A percentile compares a stretch with the other conserved stretches of the same genome.
Conservation (phyloP, 2,329 filamentous ascomycete species). For the Blastomyces gilchristii region DNA sequence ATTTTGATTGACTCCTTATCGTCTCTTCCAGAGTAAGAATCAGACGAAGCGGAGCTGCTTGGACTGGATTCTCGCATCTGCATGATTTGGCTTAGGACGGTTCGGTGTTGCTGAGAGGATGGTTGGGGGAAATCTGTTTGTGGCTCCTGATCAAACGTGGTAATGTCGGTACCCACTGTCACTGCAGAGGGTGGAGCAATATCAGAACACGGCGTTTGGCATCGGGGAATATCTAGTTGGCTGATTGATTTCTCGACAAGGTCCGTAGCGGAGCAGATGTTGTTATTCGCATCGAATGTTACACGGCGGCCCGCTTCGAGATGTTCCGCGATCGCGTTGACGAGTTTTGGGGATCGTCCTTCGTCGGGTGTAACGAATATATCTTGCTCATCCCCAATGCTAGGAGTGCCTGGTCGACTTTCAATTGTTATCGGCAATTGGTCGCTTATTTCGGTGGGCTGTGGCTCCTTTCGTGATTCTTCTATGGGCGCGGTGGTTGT, state of each 20-base stretch:
- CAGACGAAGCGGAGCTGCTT: conserved; percentile 30
- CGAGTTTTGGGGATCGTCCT: conserved; percentile 13
- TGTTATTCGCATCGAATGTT: conserved; percentile 2
- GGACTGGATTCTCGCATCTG: conserved; percentile 39
- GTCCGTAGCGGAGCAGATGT: neutral
- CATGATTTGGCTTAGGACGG: conserved; percentile 41
- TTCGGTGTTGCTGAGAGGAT: conserved; percentile 26
- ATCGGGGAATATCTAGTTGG: neutral
- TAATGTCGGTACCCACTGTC: conserved; percentile 53
- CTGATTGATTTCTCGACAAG: neutral
- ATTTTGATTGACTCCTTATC: conserved; percentile 48
- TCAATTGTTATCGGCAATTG: conserved; percentile 2
- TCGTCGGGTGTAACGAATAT: conserved; percentile 16
- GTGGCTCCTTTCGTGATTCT: neutral
- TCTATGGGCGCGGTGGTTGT: neutral
- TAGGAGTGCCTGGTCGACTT: neutral
- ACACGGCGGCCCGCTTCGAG: neutral
- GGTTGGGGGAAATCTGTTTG: conserved; percentile 47
- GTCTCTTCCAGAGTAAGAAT: conserved; percentile 27
- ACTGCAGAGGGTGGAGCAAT: conserved; percentile 49
- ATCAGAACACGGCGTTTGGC: conserved; percentile 25
- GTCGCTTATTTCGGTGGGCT: conserved; percentile 14
- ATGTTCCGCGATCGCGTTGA: neutral
- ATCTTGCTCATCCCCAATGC: conserved; percentile 10
- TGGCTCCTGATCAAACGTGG: conserved; percentile 57